Evolutionary conservation across 1,284 basidiomycete species (phyloP), one percentile per base, ranked within the genome.

Genomic region (Heliocybe sulcata): DNA sequence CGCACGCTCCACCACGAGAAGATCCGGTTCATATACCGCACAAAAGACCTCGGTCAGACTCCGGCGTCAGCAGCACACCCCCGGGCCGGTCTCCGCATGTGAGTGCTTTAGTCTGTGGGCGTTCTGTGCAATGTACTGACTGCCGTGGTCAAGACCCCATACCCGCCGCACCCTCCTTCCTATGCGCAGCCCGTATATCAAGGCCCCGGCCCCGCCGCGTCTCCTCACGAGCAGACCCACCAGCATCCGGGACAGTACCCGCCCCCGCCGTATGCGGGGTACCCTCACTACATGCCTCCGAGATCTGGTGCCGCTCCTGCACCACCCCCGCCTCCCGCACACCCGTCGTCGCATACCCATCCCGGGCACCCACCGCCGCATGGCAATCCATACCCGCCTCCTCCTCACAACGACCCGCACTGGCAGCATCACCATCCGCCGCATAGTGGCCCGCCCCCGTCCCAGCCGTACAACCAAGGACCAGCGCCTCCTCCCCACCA

Each of bases 51-150:
- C 70, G 68, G 51, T 65, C 70, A 26, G 62, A 58, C 55, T 64
- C 65, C 49, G 62, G 60, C 29, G 62, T 68, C 54, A 42, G 38
- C 38, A 42, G 38, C 38, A 64, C 63, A 62, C 66, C 68, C 45
- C 66, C 69, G 38, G 65, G 57, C 57, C 67, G 68, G 59, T 68
- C 69, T 42, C 67, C 69, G 65, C 69, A 71, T 65, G 70, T 71
- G 67, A 70, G 70, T 55, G 52, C 54, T 49, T 63, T 61, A 58
- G 60, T 60, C 60, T 59, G 58, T 60, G 60, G 59, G 59, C 58
- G 53, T 57, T 57, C 60, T 65, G 58, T 58, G 55, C 49, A 60
- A 59, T 61, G 59, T 57, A 57, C 53, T 51, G 45, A 53, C 50
- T 54, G 51, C 50, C 45, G 49, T 26, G 55, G 48, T 42, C 11